Evolutionary conservation across 2,329 filamentous ascomycete genomes (phyloP).

Genomic region (Penicillium concentricum): DNA sequence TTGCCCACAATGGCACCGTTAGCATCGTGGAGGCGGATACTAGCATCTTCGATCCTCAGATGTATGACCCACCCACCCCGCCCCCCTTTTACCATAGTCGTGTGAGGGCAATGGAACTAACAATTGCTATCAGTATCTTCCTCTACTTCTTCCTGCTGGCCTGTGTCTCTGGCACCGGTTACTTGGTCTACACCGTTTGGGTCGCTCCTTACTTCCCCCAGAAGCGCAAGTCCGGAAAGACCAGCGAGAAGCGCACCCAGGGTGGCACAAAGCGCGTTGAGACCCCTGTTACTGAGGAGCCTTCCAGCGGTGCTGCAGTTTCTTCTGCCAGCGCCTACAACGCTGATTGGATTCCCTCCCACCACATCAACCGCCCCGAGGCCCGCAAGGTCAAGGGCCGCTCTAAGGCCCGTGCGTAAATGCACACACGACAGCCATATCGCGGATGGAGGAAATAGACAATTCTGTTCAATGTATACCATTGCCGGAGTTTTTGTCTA

Average conservation of each 20-base stretch:
- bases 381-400: constrained; percentile 60
- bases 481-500: constrained; percentile 3
- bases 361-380: constrained; percentile 83
- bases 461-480: constrained; percentile 6
- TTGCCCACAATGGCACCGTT: constrained; percentile 78
- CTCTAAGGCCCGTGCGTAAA: constrained; percentile 38
- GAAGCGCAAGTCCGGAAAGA: constrained; percentile 44
- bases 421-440: constrained; percentile 1
- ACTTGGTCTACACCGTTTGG: constrained; percentile 99
- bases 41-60: constrained; percentile 91
- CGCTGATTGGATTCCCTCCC: constrained; percentile 88
- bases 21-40: constrained; percentile 86
- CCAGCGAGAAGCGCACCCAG: constrained; percentile 38
- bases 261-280: constrained; percentile 65
- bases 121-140: constrained; percentile 70
- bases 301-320: constrained; percentile 66
- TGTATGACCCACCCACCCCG: constrained; percentile 60
- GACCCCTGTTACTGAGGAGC: constrained; percentile 61
- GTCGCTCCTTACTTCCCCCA: constrained; percentile 94
- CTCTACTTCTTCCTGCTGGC: constrained; percentile 87
- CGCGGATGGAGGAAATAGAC: constrained; percentile 2
- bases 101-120: constrained; percentile 16
- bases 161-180: constrained; percentile 75
- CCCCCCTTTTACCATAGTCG: not conserved
- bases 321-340: constrained; percentile 76